Base-by-base conservation (phyloP, 169 alveolate species). In the Plasmodium malariae region DNA sequence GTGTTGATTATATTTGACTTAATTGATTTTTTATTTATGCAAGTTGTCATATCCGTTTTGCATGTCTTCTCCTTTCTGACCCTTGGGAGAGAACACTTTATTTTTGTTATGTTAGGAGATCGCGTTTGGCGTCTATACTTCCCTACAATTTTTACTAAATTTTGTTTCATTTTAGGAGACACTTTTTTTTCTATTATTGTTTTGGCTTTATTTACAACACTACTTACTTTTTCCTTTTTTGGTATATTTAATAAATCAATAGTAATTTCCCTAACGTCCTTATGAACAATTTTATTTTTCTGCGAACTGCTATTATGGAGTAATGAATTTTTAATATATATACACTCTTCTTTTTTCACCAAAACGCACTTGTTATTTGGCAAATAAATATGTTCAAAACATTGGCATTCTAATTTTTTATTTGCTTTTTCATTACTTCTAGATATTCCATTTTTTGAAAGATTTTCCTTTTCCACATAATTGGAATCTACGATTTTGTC, bases 311-410 rank as follows among this genome's bases (percentile, higher is more conserved):
- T 26, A 17, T 68, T 67, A 54, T 55, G 37, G 19, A n/a, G 11
- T 49, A 55, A 1, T 26, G 71, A 59, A 19, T 55, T 83, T 51
- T 30, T 68, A 36, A 65, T 57, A 48, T 67, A 83, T 24, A 70
- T 30, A 21, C 36, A 55, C 5, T 83, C 60, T 5, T 83, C 73
- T 48, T 68, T 83, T 70, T 48, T 83, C 63, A 83, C 45, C 5
- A 83, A n/a, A 36, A 67, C 17, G 37, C 68, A 51, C 19, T 69
- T 67, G 17, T 32, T 67, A 68, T 83, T 83, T 67, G 91, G 91
- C 28, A 83, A 70, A 72, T 83, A 83, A n/a, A 83, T 67, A 17
- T 60, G 57, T 19, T 83, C 85, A 59, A 83, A 83, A 62, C 91
- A 83, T 17, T 21, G 17, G 24, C 91, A 83, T 55, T 37, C 43